Evolutionary conservation across 257 asterid genomes (phyloP), one percentile per base, ranked within the genome.

Genomic region (Nicotiana paniculata): DNA sequence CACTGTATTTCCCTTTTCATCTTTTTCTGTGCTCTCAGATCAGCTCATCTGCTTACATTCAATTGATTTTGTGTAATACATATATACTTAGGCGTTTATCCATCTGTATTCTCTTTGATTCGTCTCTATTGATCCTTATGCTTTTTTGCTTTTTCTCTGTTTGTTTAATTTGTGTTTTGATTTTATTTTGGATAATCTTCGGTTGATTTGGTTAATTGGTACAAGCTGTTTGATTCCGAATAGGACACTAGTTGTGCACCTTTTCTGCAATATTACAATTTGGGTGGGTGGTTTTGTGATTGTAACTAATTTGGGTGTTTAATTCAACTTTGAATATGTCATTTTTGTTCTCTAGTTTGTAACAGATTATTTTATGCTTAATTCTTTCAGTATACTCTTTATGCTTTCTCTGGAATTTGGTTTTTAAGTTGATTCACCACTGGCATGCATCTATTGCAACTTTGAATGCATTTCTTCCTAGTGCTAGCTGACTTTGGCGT

Each of bases 1-100:
- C 81, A 86, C 89, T 72, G 99, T 96, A 92, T 67, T 77, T 83
- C 16, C 72, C 72, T 61, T 18, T 7, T 1, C 46, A 1, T 39
- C 46, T 35, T 5, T 8, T 7, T 43, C 51, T 30, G 35, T 33
- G 26, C 3, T 5, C 48, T 79, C 82, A 10, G 24, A 57, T 78
- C 69, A 39, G 35, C 70, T 37, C n/a, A 33, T 78, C 13, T 78
- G 82, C 82, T 35, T 43, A 39, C 58, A 33, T 59, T 78, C 82
- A 78, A 35, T 70, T 24, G 12, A 70, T 21, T 28, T 21, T 43
- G 35, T 43, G 77, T 11, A 32, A 37, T 69, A n/a, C 33, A 9
- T 43, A 4, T 43, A 39, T 21, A 43, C 21, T 43, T 21, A 6
- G 12, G 37, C 37, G 37, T 12, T 72, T 72, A 43, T 5, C 78